Evolutionary conservation across 805 yeast genomes (phyloP).

Genomic region (Blastobotrys americana): DNA sequence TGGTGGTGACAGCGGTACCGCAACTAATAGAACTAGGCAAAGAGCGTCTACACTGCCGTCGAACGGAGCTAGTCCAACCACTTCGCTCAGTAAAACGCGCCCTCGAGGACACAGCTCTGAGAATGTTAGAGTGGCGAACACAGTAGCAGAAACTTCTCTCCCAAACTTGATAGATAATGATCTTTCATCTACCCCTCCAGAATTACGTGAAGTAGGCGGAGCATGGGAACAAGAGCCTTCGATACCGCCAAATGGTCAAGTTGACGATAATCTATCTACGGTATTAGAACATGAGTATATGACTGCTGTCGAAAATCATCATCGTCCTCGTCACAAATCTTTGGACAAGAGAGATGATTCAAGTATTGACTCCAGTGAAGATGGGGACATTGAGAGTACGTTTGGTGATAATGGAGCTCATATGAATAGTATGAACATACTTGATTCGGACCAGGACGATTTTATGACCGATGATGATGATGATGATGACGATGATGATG

Average conservation of each 20-base stretch:
- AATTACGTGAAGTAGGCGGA: not conserved
- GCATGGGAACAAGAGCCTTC: not conserved
- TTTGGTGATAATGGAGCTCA: slow-evolving; percentile 12
- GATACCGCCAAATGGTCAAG: not conserved
- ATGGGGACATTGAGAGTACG: slow-evolving; percentile 17
- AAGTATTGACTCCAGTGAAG: slow-evolving; percentile 18
- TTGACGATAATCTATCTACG: not conserved
- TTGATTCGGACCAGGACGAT: slow-evolving; percentile 22
- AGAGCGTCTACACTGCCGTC: slow-evolving; percentile 1
- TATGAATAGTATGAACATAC: slow-evolving; percentile 4
- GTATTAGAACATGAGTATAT: not conserved
- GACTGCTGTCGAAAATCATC: not conserved
- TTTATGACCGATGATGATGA: slow-evolving; percentile 3
- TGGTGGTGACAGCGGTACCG: too few relatives aligned
- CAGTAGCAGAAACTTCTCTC: too few relatives aligned
- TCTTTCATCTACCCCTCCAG: not conserved
- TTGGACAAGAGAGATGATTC: slow-evolving; percentile 1
- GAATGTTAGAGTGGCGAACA: not conserved
- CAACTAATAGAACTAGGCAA: not conserved
- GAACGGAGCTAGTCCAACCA: not conserved
- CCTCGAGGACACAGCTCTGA: not conserved
- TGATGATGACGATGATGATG: slow-evolving; percentile 21
- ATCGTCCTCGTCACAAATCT: not conserved
- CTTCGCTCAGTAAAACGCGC: not conserved
- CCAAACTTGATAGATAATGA: too few relatives aligned